Evolutionary conservation across 1,284 basidiomycete species (phyloP), one percentile per base, ranked within the genome.

Genomic region (Ustilago cynodontis): DNA sequence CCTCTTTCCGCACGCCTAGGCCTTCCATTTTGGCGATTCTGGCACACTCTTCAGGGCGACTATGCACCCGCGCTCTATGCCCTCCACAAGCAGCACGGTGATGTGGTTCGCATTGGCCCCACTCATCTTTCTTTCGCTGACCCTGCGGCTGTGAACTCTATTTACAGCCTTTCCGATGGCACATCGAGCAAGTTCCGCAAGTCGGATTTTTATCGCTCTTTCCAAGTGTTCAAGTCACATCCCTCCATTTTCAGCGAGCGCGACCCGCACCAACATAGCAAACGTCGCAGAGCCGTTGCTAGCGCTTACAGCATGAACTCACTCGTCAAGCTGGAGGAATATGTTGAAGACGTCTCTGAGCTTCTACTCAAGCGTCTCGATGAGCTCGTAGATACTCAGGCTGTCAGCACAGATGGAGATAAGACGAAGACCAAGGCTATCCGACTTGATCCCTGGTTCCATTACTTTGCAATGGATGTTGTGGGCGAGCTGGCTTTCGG

Each of bases 391-490:
- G 73, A 76, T 57, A 65, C 65, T 4, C 51, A 76, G 8, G 22
- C 68, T 5, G 47, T 45, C 11, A 50, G 31, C 10, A 35, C 24
- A 9, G 16, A 62, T n/a, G 59, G 43, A 10, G 62, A 64, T 3
- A 57, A 58, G 29, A 50, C 45, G 2, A 71, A 57, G 62, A 65
- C 62, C 1, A 63, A 55, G 37, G 43, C 77, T 11, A 65, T 79
- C n/a, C 53, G 69, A 37, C 39, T 82, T 20, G 74, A 77, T 50
- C 66, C 72, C 4, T 77, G 78, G 71, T 74, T 81, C 55, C 76
- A 78, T 54, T 82, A 58, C 59, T 82, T 80, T 58, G 79, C 79
- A 24, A 81, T 80, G 74, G 81, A 82, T 33, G 77, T 76, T 4
- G 78, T 82, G 1, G 79, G 79, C 11, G 75, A 82, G 45, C 65